Evolutionary conservation across 2,329 filamentous ascomycete genomes (phyloP).

Genomic region (Aspergillus pseudonomiae): DNA sequence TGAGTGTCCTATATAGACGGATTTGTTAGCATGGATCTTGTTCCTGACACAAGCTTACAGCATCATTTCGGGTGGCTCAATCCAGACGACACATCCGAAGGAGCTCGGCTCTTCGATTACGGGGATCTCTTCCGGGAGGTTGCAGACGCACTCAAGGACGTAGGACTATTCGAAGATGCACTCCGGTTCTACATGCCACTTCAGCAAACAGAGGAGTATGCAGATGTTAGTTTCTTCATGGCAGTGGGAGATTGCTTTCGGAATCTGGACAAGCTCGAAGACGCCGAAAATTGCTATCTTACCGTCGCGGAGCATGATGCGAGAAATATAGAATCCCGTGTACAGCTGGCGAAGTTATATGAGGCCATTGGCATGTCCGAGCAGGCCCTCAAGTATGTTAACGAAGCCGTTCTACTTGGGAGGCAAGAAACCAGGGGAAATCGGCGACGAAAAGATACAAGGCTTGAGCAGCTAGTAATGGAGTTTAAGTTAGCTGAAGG

Average conservation of each 20-base stretch:
- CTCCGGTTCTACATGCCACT: conserved; percentile 61
- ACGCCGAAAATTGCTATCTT: conserved; percentile 78
- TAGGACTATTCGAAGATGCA: conserved; percentile 56
- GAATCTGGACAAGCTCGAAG: conserved; percentile 62
- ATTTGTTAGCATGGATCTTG: not conserved
- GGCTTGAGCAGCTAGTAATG: conserved; percentile 44
- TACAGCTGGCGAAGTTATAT: conserved; percentile 81
- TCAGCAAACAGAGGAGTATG: conserved; percentile 49
- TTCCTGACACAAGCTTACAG: conserved; percentile 39
- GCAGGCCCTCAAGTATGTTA: conserved; percentile 75
- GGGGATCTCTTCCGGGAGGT: conserved; percentile 78
- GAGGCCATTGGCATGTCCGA: conserved; percentile 73
- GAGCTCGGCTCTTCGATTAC: conserved; percentile 64
- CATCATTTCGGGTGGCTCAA: conserved; percentile 72
- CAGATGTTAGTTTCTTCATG: conserved; percentile 55
- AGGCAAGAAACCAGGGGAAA: conserved; percentile 42
- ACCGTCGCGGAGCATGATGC: conserved; percentile 73
- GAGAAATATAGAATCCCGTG: conserved; percentile 73
- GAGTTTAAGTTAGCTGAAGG: conserved; percentile 38
- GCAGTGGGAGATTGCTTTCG: conserved; percentile 66
- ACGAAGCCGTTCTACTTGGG: conserved; percentile 71
- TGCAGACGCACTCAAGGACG: conserved; percentile 60
- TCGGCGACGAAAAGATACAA: conserved; percentile 37
- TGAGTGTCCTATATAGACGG: conserved; percentile 45
- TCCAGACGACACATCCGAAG: conserved; percentile 58